phyloP scores from a whole-genome alignment of 257 asterid genomes.

The Dorcoceras hygrometricum region DNA sequence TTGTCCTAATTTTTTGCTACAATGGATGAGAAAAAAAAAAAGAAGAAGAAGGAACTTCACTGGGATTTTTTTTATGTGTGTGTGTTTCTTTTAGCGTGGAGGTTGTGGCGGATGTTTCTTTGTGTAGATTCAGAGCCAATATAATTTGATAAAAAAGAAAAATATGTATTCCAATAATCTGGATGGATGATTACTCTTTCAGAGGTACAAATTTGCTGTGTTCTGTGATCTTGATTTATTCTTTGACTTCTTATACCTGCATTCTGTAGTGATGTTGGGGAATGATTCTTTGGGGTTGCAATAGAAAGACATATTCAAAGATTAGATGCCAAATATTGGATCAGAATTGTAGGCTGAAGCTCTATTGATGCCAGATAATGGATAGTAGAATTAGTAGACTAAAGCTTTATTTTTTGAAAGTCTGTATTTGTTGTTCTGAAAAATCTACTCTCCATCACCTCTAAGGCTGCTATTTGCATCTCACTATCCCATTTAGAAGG shows the following conservation, averaged over 20 bases:
- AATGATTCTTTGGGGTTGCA: not conserved
- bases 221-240: not conserved
- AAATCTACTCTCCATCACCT: not conserved
- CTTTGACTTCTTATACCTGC: not conserved
- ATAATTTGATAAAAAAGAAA: not conserved
- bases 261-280: not conserved
- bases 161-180: not conserved
- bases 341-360: not conserved
- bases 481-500: not conserved
- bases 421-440: not conserved
- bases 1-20: not conserved
- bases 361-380: not conserved
- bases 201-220: not conserved
- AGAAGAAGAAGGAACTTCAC: too few relatives aligned
- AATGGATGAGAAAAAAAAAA: not conserved
- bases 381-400: not conserved
- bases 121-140: not conserved
- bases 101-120: slow-evolving; percentile 2
- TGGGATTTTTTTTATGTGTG: not conserved
- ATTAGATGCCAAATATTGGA: too few relatives aligned
- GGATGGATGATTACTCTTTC: not conserved
- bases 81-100: not conserved
- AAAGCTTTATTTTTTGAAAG: not conserved
- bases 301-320: not conserved
- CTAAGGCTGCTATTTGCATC: not conserved